Conservation (phyloP, 768 basidiomycete genomes). For the Tulasnella sp. region DNA sequence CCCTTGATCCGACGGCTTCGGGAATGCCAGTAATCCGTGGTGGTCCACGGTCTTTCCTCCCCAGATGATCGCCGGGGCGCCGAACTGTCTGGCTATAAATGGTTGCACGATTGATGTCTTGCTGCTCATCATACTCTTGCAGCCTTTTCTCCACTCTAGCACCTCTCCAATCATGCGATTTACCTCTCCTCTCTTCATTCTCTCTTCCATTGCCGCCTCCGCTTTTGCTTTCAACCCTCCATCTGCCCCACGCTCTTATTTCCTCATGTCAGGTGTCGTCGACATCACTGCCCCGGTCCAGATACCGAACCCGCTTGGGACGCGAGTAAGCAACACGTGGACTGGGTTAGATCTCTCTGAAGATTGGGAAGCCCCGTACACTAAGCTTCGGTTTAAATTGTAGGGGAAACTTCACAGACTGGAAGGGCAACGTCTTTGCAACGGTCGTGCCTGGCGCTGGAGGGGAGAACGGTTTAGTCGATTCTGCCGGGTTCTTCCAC, state of each 20-base stretch:
- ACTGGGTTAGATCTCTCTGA: not conserved
- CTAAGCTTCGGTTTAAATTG: too few relatives aligned
- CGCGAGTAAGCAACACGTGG: not conserved
- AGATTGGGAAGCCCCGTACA: not conserved
- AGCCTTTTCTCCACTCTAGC: not conserved
- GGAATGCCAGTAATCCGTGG: too few relatives aligned
- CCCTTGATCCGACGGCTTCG: too few relatives aligned
- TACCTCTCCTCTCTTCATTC: not conserved
- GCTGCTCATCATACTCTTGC: too few relatives aligned
- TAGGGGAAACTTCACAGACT: not conserved
- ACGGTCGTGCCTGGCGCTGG: not conserved
- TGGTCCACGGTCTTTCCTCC: too few relatives aligned
- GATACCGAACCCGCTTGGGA: not conserved
- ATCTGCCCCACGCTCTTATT: not conserved
- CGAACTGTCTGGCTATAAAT: too few relatives aligned
- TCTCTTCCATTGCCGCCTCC: not conserved
- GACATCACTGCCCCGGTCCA: not conserved
- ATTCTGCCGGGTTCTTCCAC: not conserved
- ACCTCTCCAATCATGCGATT: not conserved
- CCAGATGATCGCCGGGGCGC: too few relatives aligned
- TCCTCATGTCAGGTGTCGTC: not conserved
- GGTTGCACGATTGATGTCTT: too few relatives aligned
- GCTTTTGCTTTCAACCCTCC: not conserved
- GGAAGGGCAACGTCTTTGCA: not conserved
- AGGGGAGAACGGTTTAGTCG: not conserved